Evolutionary conservation across 495 filamentous ascomycete species (phyloP).

Genomic region (Patellaria atrata): DNA sequence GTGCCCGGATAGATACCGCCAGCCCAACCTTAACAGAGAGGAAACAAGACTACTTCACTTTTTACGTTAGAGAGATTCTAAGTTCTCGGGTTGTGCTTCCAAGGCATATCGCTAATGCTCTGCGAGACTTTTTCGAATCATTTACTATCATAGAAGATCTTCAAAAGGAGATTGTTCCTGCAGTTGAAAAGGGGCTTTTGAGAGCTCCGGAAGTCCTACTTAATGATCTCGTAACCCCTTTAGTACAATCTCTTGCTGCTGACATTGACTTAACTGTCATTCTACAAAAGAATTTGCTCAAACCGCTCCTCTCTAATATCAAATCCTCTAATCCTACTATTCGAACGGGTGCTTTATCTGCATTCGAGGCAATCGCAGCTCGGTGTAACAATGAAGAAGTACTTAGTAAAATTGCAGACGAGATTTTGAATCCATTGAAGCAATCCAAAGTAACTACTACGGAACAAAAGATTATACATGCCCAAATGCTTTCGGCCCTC

Average conservation of each 20-base stretch:
- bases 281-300: conserved; percentile 54
- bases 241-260: conserved; percentile 52
- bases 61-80: conserved; percentile 73
- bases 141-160: conserved; percentile 69
- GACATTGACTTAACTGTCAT: conserved; percentile 63
- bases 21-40: conserved; percentile 44
- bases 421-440: conserved; percentile 65
- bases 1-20: conserved; percentile 46
- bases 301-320: conserved; percentile 70
- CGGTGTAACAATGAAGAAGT: conserved; percentile 40
- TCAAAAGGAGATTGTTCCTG: conserved; percentile 56
- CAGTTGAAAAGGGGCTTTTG: conserved; percentile 75
- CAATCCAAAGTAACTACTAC: conserved; percentile 62
- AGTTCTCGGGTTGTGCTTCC: conserved; percentile 62
- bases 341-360: conserved; percentile 56
- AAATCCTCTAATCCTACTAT: conserved; percentile 76
- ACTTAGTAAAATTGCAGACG: conserved; percentile 53
- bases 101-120: conserved; percentile 50
- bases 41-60: conserved; percentile 59
- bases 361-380: conserved; percentile 49
- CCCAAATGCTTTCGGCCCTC: conserved; percentile 57
- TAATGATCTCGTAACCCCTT: conserved; percentile 52
- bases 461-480: conserved; percentile 68
- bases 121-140: conserved; percentile 68
- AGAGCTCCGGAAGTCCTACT: conserved; percentile 83